Percentiles rank a stretch among this genome's conserved stretches.
These are phyloP conservation scores for Tilletia walkeri DNA, from an alignment of 1,284 basidiomycete genomes.

Conservation along the genomic window DNA sequence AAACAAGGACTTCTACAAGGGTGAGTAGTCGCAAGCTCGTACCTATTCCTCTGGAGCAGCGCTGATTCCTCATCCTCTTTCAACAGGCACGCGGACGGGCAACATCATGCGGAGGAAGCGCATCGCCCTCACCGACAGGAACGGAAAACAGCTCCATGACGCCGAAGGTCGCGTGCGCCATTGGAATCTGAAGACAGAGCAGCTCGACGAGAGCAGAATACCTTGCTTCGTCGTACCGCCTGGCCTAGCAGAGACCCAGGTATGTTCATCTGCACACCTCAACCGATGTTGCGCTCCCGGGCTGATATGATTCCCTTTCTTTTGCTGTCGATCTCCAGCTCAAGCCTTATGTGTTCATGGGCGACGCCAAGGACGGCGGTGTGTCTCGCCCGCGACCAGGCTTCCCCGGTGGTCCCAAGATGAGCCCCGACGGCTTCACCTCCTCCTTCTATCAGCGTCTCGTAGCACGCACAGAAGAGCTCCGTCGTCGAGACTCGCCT, in stretches of 20 bases:
- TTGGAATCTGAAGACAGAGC: constrained; percentile 46
- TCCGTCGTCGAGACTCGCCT: neutral
- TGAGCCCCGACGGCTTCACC: constrained; percentile 43
- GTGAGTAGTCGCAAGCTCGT: constrained; percentile 17
- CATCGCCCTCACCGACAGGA: constrained; percentile 43
- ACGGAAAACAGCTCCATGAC: constrained; percentile 45
- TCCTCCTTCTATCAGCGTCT: constrained; percentile 44
- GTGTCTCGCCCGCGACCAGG: constrained; percentile 36
- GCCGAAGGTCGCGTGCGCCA: constrained; percentile 34
- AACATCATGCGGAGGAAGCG: constrained; percentile 53
- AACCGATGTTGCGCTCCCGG: too few relatives aligned
- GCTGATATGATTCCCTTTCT: neutral
- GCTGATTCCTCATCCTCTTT: neutral
- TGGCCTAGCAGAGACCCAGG: constrained; percentile 45
- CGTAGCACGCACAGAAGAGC: constrained; percentile 32
- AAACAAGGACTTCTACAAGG: constrained; percentile 56
- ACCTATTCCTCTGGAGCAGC: neutral
- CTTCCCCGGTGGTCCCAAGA: constrained; percentile 42
- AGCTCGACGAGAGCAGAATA: constrained; percentile 46
- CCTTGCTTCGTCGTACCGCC: constrained; percentile 51
- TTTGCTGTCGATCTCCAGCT: constrained; percentile 22
- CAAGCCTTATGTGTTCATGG: constrained; percentile 48
- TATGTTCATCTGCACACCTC: constrained; percentile 21
- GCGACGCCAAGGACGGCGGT: constrained; percentile 36
- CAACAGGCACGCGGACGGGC: constrained; percentile 45